These are phyloP conservation scores for Calonectria hawksworthii DNA, from an alignment of 2,329 filamentous ascomycete species.

Conservation along the genomic window DNA sequence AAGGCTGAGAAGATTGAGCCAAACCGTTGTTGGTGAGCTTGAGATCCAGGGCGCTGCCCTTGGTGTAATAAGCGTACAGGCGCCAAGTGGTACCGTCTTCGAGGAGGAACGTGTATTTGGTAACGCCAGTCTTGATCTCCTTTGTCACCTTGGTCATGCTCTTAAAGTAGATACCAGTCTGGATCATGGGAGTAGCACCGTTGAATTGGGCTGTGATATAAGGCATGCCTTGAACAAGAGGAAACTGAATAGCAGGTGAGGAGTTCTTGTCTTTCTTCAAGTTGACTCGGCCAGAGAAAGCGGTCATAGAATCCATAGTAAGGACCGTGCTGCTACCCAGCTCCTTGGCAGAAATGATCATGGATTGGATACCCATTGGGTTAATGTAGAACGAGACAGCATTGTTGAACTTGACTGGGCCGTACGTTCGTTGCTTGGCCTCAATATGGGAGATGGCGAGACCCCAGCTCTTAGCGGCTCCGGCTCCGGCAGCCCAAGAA, in stretches of 20 bases:
- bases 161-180: conserved; percentile 81
- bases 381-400: conserved; percentile 83
- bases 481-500: conserved; percentile 75
- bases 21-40: conserved; percentile 75
- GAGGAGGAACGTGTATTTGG: conserved; percentile 82
- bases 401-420: conserved; percentile 66
- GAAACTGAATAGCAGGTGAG: conserved; percentile 78
- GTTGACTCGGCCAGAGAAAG: conserved; percentile 76
- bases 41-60: conserved; percentile 75
- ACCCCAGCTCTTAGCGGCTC: conserved; percentile 78
- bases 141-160: conserved; percentile 71
- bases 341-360: conserved; percentile 85
- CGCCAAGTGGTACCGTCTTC: conserved; percentile 84
- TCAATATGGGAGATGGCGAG: conserved; percentile 83
- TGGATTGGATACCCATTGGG: conserved; percentile 84
- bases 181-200: conserved; percentile 78
- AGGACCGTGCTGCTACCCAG: conserved; percentile 72
- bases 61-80: conserved; percentile 78
- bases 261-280: conserved; percentile 69
- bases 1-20: conserved; percentile 75
- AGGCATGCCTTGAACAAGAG: conserved; percentile 89
- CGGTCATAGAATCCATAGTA: conserved; percentile 67
- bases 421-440: conserved; percentile 75
- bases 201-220: conserved; percentile 86
- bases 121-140: conserved; percentile 73